Percentiles rank a stretch among this genome's conserved stretches.
phyloP scores from a whole-genome alignment of 192 early-diverging fungal species.

The Gaertneriomyces sp. region DNA sequence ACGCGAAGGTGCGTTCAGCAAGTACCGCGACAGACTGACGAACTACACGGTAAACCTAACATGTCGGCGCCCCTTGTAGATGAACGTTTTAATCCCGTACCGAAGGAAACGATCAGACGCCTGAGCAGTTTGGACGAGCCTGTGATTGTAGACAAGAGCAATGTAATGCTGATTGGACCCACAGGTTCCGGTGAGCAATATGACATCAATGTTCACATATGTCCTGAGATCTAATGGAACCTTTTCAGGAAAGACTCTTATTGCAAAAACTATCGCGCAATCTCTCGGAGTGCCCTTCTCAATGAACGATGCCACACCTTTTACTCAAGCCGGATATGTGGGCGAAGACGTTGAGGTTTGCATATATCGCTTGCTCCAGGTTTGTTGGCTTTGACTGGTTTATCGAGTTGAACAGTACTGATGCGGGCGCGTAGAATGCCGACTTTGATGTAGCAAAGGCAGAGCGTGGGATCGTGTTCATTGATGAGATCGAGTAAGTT shows the following conservation, averaged over 20 bases:
- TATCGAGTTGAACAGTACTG: background rate
- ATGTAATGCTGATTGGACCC: constrained; percentile 80
- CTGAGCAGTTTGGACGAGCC: constrained; percentile 18
- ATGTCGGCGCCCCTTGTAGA: background rate
- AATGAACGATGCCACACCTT: constrained; percentile 85
- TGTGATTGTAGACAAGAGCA: constrained; percentile 78
- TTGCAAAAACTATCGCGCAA: constrained; percentile 77
- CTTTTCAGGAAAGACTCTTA: constrained; percentile 66
- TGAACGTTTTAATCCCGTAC: constrained; percentile 15
- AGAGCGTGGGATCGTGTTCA: constrained; percentile 84
- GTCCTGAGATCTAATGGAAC: background rate
- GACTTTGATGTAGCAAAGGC: constrained; percentile 84
- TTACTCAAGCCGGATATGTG: constrained; percentile 88
- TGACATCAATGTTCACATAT: background rate
- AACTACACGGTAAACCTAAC: background rate
- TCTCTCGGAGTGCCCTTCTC: constrained; percentile 84
- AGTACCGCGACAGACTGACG: background rate
- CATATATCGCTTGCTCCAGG: constrained; percentile 75
- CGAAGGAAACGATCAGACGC: background rate
- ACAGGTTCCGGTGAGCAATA: constrained; percentile 66
- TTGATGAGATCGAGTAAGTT: constrained; percentile 78
- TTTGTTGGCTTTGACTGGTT: constrained; percentile 25
- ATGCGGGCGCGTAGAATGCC: constrained; percentile 49
- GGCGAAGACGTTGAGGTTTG: constrained; percentile 89
- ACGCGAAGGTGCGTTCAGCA: constrained; percentile 9